Percentiles rank a stretch among this genome's conserved stretches.
phyloP scores from a whole-genome alignment of 2,329 filamentous ascomycete genomes.

The Colletotrichum graminicola region DNA sequence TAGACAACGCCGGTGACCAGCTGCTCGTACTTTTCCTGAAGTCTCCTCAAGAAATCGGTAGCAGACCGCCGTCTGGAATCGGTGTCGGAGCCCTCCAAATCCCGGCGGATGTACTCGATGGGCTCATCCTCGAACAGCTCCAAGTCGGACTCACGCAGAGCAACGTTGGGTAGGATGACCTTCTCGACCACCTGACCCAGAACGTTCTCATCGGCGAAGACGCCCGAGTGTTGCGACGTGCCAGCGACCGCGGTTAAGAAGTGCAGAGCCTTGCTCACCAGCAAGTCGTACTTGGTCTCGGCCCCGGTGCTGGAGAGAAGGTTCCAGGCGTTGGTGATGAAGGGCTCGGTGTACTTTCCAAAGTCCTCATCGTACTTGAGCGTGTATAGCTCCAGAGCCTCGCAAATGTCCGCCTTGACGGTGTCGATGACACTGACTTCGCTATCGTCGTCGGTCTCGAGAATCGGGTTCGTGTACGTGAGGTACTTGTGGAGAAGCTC shows the following conservation, averaged over 20 bases:
- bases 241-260: constrained; percentile 92
- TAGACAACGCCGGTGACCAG: constrained; percentile 89
- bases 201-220: constrained; percentile 86
- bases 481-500: constrained; percentile 92
- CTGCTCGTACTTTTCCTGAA: constrained; percentile 89
- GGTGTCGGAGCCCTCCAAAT: constrained; percentile 95
- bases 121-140: constrained; percentile 99
- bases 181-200: constrained; percentile 93
- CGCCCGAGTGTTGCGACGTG: constrained; percentile 80
- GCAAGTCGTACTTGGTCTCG: constrained; percentile 92
- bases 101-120: constrained; percentile 96
- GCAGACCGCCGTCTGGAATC: constrained; percentile 93
- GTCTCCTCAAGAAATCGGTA: constrained; percentile 90
- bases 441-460: constrained; percentile 88
- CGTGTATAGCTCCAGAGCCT: constrained; percentile 88
- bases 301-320: constrained; percentile 87
- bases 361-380: constrained; percentile 98
- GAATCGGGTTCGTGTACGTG: constrained; percentile 84
- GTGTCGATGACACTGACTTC: constrained; percentile 88
- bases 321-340: constrained; percentile 92
- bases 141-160: constrained; percentile 90
- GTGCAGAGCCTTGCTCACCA: constrained; percentile 94
- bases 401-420: constrained; percentile 94
- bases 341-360: constrained; percentile 80
- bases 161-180: constrained; percentile 93